phyloP scores from a whole-genome alignment of 2,329 filamentous ascomycete genomes.

The Capronia epimyces region DNA sequence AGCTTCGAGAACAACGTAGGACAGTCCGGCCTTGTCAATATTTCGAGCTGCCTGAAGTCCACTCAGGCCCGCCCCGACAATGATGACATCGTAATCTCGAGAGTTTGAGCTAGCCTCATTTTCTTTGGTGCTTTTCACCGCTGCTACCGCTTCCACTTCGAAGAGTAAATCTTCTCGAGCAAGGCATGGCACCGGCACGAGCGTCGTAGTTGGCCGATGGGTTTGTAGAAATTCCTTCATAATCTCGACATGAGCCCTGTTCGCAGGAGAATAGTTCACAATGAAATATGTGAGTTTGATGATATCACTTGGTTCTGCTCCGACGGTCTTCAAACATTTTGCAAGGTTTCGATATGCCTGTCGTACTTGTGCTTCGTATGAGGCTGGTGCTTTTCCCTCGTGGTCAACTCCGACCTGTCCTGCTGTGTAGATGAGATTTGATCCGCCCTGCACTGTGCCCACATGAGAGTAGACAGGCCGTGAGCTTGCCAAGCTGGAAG shows the following conservation, averaged over 20 bases:
- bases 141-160: constrained; percentile 42
- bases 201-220: constrained; percentile 40
- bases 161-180: constrained; percentile 38
- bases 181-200: constrained; percentile 40
- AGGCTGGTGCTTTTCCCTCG: constrained; percentile 32
- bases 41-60: constrained; percentile 36
- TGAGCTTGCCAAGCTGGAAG: not conserved
- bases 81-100: constrained; percentile 35
- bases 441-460: not conserved
- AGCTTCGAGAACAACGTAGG: constrained; percentile 37
- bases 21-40: constrained; percentile 32
- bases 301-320: constrained; percentile 36
- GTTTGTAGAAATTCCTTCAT: constrained; percentile 36
- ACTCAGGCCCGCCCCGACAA: constrained; percentile 37
- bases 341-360: constrained; percentile 38
- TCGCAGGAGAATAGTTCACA: constrained; percentile 39
- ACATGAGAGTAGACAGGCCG: constrained; percentile 7
- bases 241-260: constrained; percentile 35
- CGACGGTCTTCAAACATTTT: constrained; percentile 34
- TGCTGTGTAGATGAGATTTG: constrained; percentile 14
- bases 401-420: constrained; percentile 35
- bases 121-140: constrained; percentile 41
- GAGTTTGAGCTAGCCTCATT: no score
- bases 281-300: constrained; percentile 41
- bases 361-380: constrained; percentile 41